Conservation (phyloP, 805 yeast species). For the Kurtzmaniella fragi region DNA sequence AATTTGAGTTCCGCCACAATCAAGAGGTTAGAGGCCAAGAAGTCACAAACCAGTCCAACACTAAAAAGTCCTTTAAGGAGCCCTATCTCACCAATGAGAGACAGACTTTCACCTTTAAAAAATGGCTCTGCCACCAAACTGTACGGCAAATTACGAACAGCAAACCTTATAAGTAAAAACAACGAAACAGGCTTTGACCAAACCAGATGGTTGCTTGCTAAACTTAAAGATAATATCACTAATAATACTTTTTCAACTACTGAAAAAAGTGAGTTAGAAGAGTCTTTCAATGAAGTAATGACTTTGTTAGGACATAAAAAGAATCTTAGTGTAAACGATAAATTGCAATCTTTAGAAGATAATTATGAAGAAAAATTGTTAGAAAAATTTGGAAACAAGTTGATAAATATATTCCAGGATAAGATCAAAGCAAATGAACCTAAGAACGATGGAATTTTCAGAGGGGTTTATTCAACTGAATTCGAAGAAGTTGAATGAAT, state of each 20-base stretch:
- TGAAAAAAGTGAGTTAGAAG: constrained; percentile 12
- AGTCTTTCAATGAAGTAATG: constrained; percentile 15
- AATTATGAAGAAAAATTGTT: constrained; percentile 18
- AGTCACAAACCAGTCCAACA: constrained; percentile 8
- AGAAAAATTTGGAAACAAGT: constrained; percentile 33
- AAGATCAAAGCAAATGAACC: constrained; percentile 14
- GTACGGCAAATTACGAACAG: no score
- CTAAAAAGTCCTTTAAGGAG: neutral
- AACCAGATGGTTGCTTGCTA: no score
- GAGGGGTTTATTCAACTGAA: constrained; percentile 1
- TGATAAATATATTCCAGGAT: constrained; percentile 22
- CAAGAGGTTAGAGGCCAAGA: constrained; percentile 27
- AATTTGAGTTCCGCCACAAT: constrained; percentile 26
- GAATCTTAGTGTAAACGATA: constrained; percentile 2
- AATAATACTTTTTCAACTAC: constrained; percentile 12
- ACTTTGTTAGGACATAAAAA: constrained; percentile 10
- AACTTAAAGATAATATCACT: constrained; percentile 4
- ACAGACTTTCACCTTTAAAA: neutral
- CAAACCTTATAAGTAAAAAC: no score
- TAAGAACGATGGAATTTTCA: neutral
- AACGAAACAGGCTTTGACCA: no score
- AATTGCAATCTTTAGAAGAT: neutral
- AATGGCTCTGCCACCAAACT: no score
- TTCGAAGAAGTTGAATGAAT: neutral
- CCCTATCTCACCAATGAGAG: neutral